Conservation (phyloP, 495 filamentous ascomycete genomes). For the Aspergillus nidulans region DNA sequence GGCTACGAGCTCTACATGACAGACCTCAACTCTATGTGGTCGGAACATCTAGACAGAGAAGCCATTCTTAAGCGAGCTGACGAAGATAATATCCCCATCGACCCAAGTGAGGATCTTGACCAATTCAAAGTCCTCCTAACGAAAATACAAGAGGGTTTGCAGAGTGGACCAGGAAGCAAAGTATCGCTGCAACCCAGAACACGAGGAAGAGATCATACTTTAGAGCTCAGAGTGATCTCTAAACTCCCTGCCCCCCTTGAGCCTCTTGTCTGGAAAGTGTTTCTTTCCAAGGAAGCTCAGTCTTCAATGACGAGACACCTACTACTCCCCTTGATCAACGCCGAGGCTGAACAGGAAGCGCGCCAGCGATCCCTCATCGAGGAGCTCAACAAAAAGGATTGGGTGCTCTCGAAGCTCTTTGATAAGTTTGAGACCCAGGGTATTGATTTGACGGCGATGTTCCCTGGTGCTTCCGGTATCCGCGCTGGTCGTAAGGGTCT, state of each 20-base stretch:
- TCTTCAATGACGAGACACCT: constrained; percentile 55
- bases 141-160: constrained; percentile 64
- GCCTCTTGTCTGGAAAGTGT: constrained; percentile 66
- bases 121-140: constrained; percentile 69
- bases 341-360: constrained; percentile 47
- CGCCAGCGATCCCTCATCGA: constrained; percentile 53
- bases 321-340: constrained; percentile 63
- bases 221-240: constrained; percentile 57
- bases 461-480: constrained; percentile 57
- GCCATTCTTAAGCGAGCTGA: constrained; percentile 64
- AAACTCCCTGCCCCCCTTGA: constrained; percentile 62
- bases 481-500: constrained; percentile 31
- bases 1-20: constrained; percentile 75
- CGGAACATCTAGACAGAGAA: constrained; percentile 58
- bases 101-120: constrained; percentile 70
- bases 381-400: constrained; percentile 71
- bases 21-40: constrained; percentile 84
- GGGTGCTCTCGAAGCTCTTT: constrained; percentile 65
- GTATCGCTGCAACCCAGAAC: constrained; percentile 25
- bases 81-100: constrained; percentile 69
- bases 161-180: constrained; percentile 33
- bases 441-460: constrained; percentile 62
- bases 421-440: constrained; percentile 73
- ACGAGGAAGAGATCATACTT: constrained; percentile 23
- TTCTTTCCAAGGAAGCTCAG: constrained; percentile 51